Conservation (phyloP, 306 rosid species). For the Corylus americana region DNA sequence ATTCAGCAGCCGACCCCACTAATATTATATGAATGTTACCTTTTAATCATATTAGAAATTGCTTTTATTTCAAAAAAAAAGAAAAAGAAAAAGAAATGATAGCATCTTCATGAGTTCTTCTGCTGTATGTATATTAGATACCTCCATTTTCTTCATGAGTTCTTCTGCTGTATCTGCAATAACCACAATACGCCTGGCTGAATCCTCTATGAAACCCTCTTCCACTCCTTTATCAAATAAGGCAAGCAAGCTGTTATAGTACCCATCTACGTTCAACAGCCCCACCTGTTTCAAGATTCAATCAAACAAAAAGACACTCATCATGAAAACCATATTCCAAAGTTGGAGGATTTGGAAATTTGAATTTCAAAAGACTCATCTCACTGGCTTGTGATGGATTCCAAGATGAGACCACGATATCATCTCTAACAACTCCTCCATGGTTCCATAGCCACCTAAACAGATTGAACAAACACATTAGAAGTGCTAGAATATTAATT, state of each 20-base stretch:
- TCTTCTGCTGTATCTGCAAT: conserved; percentile 56
- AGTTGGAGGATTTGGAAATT: not conserved
- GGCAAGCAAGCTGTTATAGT: conserved; percentile 57
- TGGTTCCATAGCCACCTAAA: conserved; percentile 53
- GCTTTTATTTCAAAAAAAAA: not conserved
- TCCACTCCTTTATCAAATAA: conserved; percentile 72
- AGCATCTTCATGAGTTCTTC: not conserved
- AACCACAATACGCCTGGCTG: conserved; percentile 63
- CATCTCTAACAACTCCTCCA: conserved; percentile 50
- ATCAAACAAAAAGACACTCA: not conserved
- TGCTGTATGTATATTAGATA: not conserved
- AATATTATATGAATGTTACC: not conserved
- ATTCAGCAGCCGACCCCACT: conserved; percentile 22
- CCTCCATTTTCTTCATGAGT: conserved; percentile 65
- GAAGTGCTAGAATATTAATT: too few relatives aligned
- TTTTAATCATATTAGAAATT: not conserved
- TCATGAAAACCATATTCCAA: not conserved
- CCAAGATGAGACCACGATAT: conserved; percentile 50
- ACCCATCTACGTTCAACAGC: conserved; percentile 66
- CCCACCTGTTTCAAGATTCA: conserved; percentile 53
- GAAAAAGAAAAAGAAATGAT: not conserved
- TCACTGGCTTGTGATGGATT: conserved; percentile 46
- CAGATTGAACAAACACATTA: not conserved
- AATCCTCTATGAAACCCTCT: conserved; percentile 62
- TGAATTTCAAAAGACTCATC: not conserved